Conservation (phyloP, 441 rosid species). For the Jatropha multifida region DNA sequence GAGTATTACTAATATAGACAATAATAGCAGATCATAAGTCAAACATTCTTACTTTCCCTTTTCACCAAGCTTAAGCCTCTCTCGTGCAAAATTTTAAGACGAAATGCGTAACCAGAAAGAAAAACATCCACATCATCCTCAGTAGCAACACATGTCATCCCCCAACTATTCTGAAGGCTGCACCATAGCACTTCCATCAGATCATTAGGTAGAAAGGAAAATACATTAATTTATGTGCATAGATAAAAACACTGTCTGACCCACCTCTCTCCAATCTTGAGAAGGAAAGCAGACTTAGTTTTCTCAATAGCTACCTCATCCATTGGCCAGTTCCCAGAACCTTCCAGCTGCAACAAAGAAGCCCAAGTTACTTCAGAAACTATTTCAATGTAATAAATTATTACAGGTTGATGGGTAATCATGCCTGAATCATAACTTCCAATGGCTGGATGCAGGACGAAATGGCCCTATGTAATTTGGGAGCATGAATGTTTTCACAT, state of each 20-base stretch:
- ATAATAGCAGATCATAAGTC: conserved; percentile 16
- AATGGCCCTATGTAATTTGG: conserved; percentile 47
- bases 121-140: conserved; percentile 79
- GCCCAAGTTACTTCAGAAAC: conserved; percentile 18
- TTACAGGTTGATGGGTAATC: conserved; percentile 12
- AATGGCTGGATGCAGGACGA: conserved; percentile 72
- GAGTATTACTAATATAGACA: not conserved
- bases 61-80: conserved; percentile 81
- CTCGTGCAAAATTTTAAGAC: conserved; percentile 83
- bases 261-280: conserved; percentile 88
- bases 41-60: conserved; percentile 63
- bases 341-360: conserved; percentile 66
- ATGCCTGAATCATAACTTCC: conserved; percentile 94
- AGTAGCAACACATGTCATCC: conserved; percentile 67
- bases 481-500: conserved; percentile 37
- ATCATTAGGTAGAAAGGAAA: not conserved
- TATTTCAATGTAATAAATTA: not conserved
- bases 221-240: conserved; percentile 8
- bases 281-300: conserved; percentile 88
- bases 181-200: conserved; percentile 26
- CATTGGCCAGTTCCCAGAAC: conserved; percentile 98
- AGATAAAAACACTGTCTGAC: conserved; percentile 22
- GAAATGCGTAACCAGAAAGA: conserved; percentile 79
- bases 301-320: conserved; percentile 82
- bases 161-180: conserved; percentile 73